Evolutionary conservation across 2,329 filamentous ascomycete species (phyloP).

Genomic region (Aspergillus hiratsukae): DNA sequence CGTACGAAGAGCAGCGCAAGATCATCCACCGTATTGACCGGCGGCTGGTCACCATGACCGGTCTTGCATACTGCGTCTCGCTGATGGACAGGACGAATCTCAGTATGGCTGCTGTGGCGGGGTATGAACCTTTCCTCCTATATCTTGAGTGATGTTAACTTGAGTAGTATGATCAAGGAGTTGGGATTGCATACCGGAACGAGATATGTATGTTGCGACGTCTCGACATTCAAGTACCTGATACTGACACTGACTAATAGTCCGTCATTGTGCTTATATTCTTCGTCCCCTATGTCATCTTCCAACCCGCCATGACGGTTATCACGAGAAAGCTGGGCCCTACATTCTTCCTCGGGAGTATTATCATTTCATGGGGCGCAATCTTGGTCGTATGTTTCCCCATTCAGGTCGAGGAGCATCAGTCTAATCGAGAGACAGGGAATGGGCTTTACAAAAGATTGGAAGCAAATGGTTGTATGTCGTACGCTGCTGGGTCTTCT

Average conservation of each 20-base stretch:
- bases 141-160: slow-evolving; percentile 65
- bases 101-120: slow-evolving; percentile 64
- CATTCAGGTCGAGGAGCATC: not conserved
- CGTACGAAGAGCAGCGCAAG: slow-evolving; percentile 57
- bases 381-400: slow-evolving; percentile 22
- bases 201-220: slow-evolving; percentile 21
- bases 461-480: slow-evolving; percentile 21
- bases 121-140: slow-evolving; percentile 57
- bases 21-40: slow-evolving; percentile 68
- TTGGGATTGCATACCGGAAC: slow-evolving; percentile 22
- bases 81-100: slow-evolving; percentile 78
- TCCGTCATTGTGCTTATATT: slow-evolving; percentile 31
- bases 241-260: slow-evolving; percentile 14
- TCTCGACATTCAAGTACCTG: not conserved
- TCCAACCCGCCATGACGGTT: slow-evolving; percentile 28
- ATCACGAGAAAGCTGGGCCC: slow-evolving; percentile 29
- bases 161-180: slow-evolving; percentile 49
- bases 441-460: slow-evolving; percentile 28
- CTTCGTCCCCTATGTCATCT: slow-evolving; percentile 29
- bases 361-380: slow-evolving; percentile 27
- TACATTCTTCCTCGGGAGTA: slow-evolving; percentile 22
- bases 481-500: slow-evolving; percentile 25
- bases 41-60: slow-evolving; percentile 58
- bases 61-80: slow-evolving; percentile 67
- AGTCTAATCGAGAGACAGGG: slow-evolving; percentile 16